A percentile compares a stretch with the other conserved stretches of the same genome.
phyloP scores from a whole-genome alignment of 495 filamentous ascomycete genomes.

The Aspergillus coremiiformis region DNA sequence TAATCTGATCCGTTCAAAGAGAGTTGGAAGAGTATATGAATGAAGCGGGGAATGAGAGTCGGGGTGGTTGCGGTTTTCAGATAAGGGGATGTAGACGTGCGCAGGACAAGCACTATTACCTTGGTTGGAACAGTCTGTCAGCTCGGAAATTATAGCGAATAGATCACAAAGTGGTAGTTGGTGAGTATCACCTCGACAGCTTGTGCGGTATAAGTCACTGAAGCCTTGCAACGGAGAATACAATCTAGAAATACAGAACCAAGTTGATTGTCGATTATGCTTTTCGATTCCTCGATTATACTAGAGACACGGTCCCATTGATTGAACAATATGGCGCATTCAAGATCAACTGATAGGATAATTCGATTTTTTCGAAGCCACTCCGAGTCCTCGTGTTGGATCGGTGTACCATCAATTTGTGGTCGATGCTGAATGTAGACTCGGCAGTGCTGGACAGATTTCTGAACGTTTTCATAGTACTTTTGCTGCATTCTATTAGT shows the following conservation, averaged over 20 bases:
- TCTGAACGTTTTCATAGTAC: slow-evolving; percentile 52
- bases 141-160: not conserved
- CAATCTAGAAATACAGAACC: slow-evolving; percentile 44
- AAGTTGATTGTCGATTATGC: slow-evolving; percentile 8
- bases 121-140: not conserved
- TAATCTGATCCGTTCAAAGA: slow-evolving; percentile 34
- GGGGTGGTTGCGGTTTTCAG: not conserved
- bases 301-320: slow-evolving; percentile 58
- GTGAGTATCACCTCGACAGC: slow-evolving; percentile 20
- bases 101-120: slow-evolving; percentile 14
- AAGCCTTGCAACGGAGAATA: slow-evolving; percentile 48
- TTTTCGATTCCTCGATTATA: slow-evolving; percentile 48
- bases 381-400: slow-evolving; percentile 23
- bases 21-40: slow-evolving; percentile 63
- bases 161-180: not conserved
- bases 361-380: slow-evolving; percentile 53
- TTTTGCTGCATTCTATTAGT: slow-evolving; percentile 28
- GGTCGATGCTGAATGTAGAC: slow-evolving; percentile 20
- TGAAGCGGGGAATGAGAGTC: slow-evolving; percentile 57
- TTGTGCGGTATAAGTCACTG: slow-evolving; percentile 30
- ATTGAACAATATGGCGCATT: slow-evolving; percentile 59
- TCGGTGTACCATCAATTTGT: slow-evolving; percentile 4
- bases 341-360: slow-evolving; percentile 66
- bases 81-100: slow-evolving; percentile 8
- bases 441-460: slow-evolving; percentile 50